Base-by-base conservation (phyloP, 2,329 filamentous ascomycete species). In the Ascochyta lentis region DNA sequence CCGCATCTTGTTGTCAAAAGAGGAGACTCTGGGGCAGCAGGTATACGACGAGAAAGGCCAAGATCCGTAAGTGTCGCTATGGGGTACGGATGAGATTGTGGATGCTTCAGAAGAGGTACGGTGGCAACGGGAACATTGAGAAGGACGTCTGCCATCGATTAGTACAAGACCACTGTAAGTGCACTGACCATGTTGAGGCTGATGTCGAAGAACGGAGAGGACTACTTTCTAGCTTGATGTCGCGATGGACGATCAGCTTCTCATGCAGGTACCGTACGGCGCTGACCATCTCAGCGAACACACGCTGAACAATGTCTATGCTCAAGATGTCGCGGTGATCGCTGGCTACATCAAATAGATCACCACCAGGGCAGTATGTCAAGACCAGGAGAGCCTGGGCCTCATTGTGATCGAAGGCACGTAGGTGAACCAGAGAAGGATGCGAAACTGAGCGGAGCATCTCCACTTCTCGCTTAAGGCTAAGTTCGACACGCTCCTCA, bases 201-300 rank as follows among this genome's bases (percentile, higher is more conserved):
- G 26, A 39, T 53, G 40, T 51, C 40, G 43, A 64, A 56, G 58
- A 65, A 47, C 33, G 56, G 62, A 60, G 60, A 62, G 58, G 82
- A 88, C 78, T 84, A 95, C 91, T 99, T 81, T 99, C 95, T 56
- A 99, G 87, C 79, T 99, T 99, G 77, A 99, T 96, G 76, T 99
- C 95, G 57, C 95, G 87, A 74, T 99, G 95, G 49, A 98, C 94
- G 71, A 99, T 96, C 64, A 86, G 88, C 67, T 90, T 82, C 49
- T 86, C 81, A 76, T 99, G 95, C 44, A 99, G 80, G 78, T 98
- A 97, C 54, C 84, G 85, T 33, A 96, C 89, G 0, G 94, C 95
- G 58, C 86, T 88, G 23, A 98, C 88, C 60, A 98, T 77, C 75
- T 99, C 95, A 13, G 93, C 84, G 75, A 97, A 97, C 53, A 98